These are phyloP conservation scores for Solanum medicagineum DNA, from an alignment of 257 asterid species.

Conservation along the genomic window DNA sequence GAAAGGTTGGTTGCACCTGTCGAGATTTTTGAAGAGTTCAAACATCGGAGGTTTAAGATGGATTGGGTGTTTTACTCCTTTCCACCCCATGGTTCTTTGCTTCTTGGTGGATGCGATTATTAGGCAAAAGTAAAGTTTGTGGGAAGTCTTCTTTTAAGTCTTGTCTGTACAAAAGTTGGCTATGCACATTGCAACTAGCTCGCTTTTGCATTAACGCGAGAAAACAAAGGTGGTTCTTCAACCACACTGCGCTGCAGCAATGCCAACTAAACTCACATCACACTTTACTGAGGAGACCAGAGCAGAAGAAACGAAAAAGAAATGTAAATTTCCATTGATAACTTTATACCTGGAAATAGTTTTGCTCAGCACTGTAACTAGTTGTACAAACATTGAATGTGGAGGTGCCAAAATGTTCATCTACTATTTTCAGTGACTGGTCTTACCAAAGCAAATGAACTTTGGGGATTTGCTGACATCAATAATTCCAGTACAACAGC, in stretches of 20 bases:
- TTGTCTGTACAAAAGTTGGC: background rate
- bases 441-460: conserved; percentile 56
- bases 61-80: background rate
- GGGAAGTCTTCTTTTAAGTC: background rate
- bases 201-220: background rate
- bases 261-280: background rate
- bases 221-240: background rate
- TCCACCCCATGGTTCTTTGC: background rate
- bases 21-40: background rate
- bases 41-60: background rate
- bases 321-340: background rate
- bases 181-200: background rate
- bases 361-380: background rate
- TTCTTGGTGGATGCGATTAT: background rate
- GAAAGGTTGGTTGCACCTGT: no score
- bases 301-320: background rate
- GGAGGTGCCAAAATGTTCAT: background rate
- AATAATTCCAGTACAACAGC: conserved; percentile 54
- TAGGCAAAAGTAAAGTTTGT: background rate
- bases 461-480: conserved; percentile 42
- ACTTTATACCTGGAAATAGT: background rate
- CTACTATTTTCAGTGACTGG: conserved; percentile 19
- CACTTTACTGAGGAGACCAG: background rate
- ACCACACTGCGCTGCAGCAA: background rate
- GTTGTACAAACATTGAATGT: background rate